Conservation (phyloP, 352 stramenopile species). For the Globisporangium barbulae region DNA sequence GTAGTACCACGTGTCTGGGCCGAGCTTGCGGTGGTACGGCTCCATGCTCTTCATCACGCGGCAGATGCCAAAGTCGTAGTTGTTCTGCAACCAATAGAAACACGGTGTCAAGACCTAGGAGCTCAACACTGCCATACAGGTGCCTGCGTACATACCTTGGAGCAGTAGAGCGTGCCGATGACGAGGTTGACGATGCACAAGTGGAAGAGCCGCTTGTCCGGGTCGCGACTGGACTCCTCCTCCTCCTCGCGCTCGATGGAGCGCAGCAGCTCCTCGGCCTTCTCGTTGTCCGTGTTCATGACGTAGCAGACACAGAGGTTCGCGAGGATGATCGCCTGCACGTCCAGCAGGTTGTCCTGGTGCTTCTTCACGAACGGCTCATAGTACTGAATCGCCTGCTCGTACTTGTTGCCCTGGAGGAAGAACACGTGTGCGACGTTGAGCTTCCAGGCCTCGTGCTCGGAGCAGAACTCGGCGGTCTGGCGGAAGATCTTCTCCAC, state of each 20-base stretch:
- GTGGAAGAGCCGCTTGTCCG: conserved; percentile 90
- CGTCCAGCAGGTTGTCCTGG: conserved; percentile 89
- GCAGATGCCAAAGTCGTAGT: conserved; percentile 96
- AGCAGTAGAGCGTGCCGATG: conserved; percentile 97
- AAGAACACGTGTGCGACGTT: conserved; percentile 97
- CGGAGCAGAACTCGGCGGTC: conserved; percentile 93
- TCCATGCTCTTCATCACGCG: conserved; percentile 95
- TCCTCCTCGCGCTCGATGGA: conserved; percentile 95
- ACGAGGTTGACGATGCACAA: conserved; percentile 98
- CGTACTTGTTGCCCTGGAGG: conserved; percentile 90
- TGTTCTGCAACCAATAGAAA: conserved; percentile 49
- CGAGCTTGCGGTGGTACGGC: conserved; percentile 95
- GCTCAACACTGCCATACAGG: not conserved
- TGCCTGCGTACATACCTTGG: conserved; percentile 57
- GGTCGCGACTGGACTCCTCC: conserved; percentile 80
- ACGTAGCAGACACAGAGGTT: conserved; percentile 98
- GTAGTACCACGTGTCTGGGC: conserved; percentile 95
- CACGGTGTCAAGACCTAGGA: not conserved
- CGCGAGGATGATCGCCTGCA: conserved; percentile 95
- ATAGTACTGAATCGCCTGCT: conserved; percentile 93
- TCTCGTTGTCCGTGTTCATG: conserved; percentile 97
- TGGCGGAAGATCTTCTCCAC: conserved; percentile 96
- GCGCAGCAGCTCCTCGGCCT: conserved; percentile 94
- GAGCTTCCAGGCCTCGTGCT: conserved; percentile 94
- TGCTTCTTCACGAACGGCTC: conserved; percentile 94